A percentile compares a stretch with the other conserved stretches of the same genome.
These are phyloP conservation scores for Calvatia gigantea DNA, from an alignment of 768 basidiomycete species.

Conservation along the genomic window DNA sequence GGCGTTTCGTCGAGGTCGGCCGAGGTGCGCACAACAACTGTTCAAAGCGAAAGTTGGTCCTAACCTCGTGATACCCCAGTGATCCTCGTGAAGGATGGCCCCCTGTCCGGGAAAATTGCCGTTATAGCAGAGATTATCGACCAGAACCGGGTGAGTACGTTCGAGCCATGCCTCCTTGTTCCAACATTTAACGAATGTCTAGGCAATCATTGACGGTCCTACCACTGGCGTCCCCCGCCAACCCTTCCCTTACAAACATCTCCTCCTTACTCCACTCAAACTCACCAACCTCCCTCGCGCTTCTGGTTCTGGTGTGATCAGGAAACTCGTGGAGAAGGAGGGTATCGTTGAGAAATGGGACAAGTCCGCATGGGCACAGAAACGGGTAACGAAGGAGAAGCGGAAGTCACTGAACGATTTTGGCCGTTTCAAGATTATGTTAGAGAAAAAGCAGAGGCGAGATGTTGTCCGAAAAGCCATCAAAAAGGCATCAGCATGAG, in stretches of 20 bases:
- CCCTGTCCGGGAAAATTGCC: conserved; percentile 84
- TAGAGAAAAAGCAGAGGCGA: conserved; percentile 85
- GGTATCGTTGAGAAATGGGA: conserved; percentile 86
- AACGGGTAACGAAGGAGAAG: conserved; percentile 68
- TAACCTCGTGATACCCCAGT: conserved; percentile 41
- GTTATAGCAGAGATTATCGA: conserved; percentile 97
- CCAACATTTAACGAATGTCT: background rate
- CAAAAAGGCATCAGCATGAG: conserved; percentile 38
- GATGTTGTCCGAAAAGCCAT: conserved; percentile 73
- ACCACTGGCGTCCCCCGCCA: conserved; percentile 90
- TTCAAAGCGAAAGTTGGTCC: background rate
- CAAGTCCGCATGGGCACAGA: conserved; percentile 84
- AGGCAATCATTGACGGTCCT: conserved; percentile 97
- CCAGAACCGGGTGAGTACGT: conserved; percentile 86
- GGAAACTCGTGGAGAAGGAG: conserved; percentile 87
- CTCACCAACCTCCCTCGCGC: conserved; percentile 83
- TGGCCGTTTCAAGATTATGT: conserved; percentile 82
- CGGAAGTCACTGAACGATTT: conserved; percentile 85
- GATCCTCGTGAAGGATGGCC: conserved; percentile 90
- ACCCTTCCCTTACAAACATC: conserved; percentile 86
- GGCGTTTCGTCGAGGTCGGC: conserved; percentile 97
- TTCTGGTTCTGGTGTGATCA: conserved; percentile 77
- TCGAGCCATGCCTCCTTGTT: background rate
- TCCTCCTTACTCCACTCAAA: conserved; percentile 84
- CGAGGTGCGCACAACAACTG: conserved; percentile 55